phyloP scores from a whole-genome alignment of 148 eudicot genomes.

The Fallopia convolvulus region DNA sequence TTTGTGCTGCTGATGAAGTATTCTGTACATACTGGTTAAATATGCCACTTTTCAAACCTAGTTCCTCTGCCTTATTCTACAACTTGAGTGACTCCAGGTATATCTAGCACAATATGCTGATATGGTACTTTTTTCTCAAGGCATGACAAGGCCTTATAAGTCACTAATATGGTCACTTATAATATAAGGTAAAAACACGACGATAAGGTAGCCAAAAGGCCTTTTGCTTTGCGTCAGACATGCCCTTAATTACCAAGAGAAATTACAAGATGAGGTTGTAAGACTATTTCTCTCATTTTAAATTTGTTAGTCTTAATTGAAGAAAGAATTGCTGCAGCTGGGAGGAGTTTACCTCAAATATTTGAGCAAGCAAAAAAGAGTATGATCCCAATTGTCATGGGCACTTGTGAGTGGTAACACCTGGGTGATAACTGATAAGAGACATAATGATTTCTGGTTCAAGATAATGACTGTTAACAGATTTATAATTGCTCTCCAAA shows the following conservation, averaged over 20 bases:
- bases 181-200: not conserved
- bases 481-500: not conserved
- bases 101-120: not conserved
- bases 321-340: not conserved
- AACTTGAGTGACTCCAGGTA: not conserved
- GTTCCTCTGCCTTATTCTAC: not conserved
- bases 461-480: not conserved
- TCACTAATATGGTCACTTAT: not conserved
- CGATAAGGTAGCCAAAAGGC: not conserved
- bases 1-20: not conserved
- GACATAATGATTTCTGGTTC: not conserved
- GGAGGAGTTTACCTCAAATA: not conserved
- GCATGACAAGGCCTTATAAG: not conserved
- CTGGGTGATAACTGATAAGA: not conserved
- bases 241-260: not conserved
- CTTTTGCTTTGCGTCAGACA: not conserved
- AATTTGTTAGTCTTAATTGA: not conserved
- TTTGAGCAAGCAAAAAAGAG: not conserved
- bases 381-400: not conserved
- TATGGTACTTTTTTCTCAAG: not conserved
- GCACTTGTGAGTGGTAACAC: not conserved
- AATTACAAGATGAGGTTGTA: not conserved
- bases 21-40: not conserved
- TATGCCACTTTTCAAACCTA: not conserved
- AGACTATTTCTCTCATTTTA: not conserved